Conservation (phyloP, 768 basidiomycete species). For the Kondoa subrosea region DNA sequence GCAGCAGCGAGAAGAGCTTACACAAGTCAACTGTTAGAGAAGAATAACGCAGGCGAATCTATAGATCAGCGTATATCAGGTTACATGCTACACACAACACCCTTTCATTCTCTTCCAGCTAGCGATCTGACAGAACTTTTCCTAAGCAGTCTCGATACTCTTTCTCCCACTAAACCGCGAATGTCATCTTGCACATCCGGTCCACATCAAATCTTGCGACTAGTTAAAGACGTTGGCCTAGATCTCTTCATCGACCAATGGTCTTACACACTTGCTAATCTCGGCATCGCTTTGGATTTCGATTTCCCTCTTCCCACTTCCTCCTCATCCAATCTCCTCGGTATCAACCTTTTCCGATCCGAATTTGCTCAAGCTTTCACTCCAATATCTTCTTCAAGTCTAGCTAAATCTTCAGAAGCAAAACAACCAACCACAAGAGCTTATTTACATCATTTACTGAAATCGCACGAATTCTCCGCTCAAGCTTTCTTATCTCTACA, state of each 20-base stretch:
- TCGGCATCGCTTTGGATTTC: slow-evolving; percentile 66
- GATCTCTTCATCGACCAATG: slow-evolving; percentile 62
- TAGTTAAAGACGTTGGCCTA: slow-evolving; percentile 49
- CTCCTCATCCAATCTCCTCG: slow-evolving; percentile 37
- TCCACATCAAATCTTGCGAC: slow-evolving; percentile 58
- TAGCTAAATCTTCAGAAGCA: slow-evolving; percentile 26
- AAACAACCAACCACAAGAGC: slow-evolving; percentile 52
- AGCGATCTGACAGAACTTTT: slow-evolving; percentile 37
- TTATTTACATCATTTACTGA: slow-evolving; percentile 67
- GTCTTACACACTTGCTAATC: slow-evolving; percentile 49
- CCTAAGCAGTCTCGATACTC: slow-evolving; percentile 43
- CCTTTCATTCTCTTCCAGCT: slow-evolving; percentile 6
- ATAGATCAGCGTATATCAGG: slow-evolving; percentile 44
- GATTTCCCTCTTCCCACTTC: slow-evolving; percentile 40
- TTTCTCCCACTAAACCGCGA: slow-evolving; percentile 47
- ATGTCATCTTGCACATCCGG: slow-evolving; percentile 40
- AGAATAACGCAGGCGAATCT: too few species aligned
- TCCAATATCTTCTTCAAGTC: slow-evolving; percentile 38
- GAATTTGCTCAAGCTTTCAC: slow-evolving; percentile 48
- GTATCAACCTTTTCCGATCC: slow-evolving; percentile 54
- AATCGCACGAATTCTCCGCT: slow-evolving; percentile 79
- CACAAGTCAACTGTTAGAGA: slow-evolving; percentile 58
- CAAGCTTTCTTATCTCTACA: slow-evolving; percentile 59
- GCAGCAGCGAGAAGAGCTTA: slow-evolving; percentile 46
- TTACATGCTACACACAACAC: background rate